Conservation (phyloP, 768 basidiomycete genomes). For the Kwoniella newhampshirensis region DNA sequence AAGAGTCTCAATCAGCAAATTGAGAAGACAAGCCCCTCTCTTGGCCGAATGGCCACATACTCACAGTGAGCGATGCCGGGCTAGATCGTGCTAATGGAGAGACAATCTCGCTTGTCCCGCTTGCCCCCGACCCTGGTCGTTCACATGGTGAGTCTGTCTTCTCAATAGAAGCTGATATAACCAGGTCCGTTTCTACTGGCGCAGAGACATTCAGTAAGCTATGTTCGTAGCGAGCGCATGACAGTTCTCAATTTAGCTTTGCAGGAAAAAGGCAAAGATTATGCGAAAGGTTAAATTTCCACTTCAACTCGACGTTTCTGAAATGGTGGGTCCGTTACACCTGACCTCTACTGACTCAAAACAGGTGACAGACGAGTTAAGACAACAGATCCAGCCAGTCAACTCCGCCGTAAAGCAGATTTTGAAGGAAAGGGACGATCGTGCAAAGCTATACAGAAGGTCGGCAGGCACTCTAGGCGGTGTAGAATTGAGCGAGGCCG, state of each 20-base stretch:
- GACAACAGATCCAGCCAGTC: slow-evolving; percentile 68
- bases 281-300: slow-evolving; percentile 94
- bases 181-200: slow-evolving; percentile 87
- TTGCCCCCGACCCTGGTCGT: slow-evolving; percentile 76
- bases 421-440: slow-evolving; percentile 78
- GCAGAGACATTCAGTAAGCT: slow-evolving; percentile 66
- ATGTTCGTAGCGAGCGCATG: background rate
- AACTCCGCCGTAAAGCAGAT: slow-evolving; percentile 72
- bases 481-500: slow-evolving; percentile 10
- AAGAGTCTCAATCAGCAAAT: slow-evolving; percentile 85
- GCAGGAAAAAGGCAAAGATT: slow-evolving; percentile 78
- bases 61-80: slow-evolving; percentile 56
- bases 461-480: slow-evolving; percentile 12
- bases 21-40: slow-evolving; percentile 74
- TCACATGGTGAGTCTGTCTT: slow-evolving; percentile 62
- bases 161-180: slow-evolving; percentile 2
- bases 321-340: slow-evolving; percentile 57
- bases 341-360: background rate
- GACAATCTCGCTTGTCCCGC: slow-evolving; percentile 72
- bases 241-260: no score
- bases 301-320: slow-evolving; percentile 79
- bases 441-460: slow-evolving; percentile 70
- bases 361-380: slow-evolving; percentile 69
- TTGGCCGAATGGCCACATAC: slow-evolving; percentile 80
- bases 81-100: slow-evolving; percentile 13